A percentile compares a stretch with the other conserved stretches of the same genome.
Evolutionary conservation across 2,329 filamentous ascomycete genomes (phyloP).

Genomic region (Balansia obtecta): DNA sequence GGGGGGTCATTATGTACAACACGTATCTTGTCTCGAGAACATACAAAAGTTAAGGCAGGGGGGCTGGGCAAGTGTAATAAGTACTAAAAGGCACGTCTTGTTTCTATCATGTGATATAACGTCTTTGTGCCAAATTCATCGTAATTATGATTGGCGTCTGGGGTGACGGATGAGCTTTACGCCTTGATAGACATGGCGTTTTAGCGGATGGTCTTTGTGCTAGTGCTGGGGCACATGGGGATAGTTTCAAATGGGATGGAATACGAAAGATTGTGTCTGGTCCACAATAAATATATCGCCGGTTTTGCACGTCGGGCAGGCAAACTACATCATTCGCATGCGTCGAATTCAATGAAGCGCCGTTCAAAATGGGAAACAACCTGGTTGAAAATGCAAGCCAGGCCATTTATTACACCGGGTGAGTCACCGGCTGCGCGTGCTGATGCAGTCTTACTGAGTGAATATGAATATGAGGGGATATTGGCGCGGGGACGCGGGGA

Average conservation of each 20-base stretch:
- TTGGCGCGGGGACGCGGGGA: too few relatives aligned
- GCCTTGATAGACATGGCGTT: background rate
- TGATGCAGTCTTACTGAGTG: too few relatives aligned
- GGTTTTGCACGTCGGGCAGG: too few relatives aligned
- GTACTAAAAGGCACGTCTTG: background rate
- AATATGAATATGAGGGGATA: too few relatives aligned
- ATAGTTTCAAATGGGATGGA: background rate
- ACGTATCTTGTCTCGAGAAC: background rate
- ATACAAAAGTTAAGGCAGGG: background rate
- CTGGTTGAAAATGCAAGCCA: too few relatives aligned
- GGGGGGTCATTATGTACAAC: constrained; percentile 21
- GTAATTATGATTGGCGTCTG: background rate
- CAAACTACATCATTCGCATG: too few relatives aligned
- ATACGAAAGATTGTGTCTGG: background rate
- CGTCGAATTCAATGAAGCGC: too few relatives aligned
- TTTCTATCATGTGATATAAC: background rate
- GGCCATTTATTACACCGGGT: too few relatives aligned
- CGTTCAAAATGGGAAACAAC: too few relatives aligned
- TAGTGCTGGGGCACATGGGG: too few relatives aligned
- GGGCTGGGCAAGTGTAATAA: background rate
- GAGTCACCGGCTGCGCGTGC: too few relatives aligned
- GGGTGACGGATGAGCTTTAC: background rate
- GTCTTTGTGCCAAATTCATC: background rate
- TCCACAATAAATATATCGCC: too few relatives aligned
- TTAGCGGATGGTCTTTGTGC: background rate